Evolutionary conservation across 1,284 basidiomycete species (phyloP), one percentile per base, ranked within the genome.

Genomic region (Pterulicium gracile): DNA sequence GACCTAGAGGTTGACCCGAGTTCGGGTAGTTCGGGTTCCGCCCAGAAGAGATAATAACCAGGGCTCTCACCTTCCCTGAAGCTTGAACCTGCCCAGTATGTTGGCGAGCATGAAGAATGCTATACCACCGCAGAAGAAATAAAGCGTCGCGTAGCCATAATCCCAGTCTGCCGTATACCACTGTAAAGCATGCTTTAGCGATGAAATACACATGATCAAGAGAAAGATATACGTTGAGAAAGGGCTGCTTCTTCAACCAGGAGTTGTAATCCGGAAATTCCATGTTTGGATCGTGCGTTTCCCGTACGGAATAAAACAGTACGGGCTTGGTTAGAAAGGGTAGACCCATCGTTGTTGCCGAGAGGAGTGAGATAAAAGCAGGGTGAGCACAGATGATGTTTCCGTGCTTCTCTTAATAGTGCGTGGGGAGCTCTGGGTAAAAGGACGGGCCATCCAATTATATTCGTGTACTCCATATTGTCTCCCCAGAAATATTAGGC

Each of bases 121-220:
- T 21, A 61, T 61, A 5, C 49, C 56, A 20, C 55, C 55, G 43
- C 61, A 61, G 46, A 64, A 59, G 46, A 65, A 60, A 41, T 55
- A 57, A 24, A 63, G 49, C 3, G 60, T 61, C 14, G 61, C 54
- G 19, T 53, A 53, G 0, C 49, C 62, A 39, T 63, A 65, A 45
- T 62, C 61, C 59, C 56, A 60, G 47, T 65, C 63, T 4, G 61
- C 59, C 2, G 47, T 47, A 46, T 60, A 62, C 55, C 55, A 59
- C 58, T 60, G n/a, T n/a, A n/a, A 35, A 34, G 27, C 12, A 34
- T 10, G 15, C 27, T 15, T 4, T 15, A 3, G 17, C 21, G 13
- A 18, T 4, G 10, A 24, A 48, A 27, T 41, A 12, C 21, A 24
- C 10, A 3, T 12, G 15, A n/a, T 4, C 12, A 27, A 32, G 24